Evolutionary conservation across 345 rosid species (phyloP).

Genomic region (Streptanthus diversifolius): DNA sequence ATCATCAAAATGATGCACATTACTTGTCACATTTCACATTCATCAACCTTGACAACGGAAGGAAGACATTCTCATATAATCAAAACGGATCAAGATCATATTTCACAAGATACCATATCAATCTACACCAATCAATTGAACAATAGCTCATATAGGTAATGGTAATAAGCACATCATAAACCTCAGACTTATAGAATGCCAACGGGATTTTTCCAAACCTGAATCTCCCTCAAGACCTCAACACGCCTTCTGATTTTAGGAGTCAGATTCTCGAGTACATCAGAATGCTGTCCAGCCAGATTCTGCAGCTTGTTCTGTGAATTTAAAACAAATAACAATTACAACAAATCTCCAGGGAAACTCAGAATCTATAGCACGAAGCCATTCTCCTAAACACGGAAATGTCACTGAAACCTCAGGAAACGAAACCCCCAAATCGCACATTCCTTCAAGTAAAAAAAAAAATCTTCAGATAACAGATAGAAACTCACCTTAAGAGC

Average conservation of each 20-base stretch:
- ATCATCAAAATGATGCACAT: not conserved
- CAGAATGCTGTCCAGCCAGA: constrained; percentile 73
- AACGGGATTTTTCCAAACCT: constrained; percentile 33
- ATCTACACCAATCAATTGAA: not conserved
- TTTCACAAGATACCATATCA: not conserved
- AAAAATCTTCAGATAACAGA: not conserved
- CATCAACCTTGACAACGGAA: not conserved
- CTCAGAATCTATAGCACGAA: not conserved
- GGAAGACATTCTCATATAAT: not conserved
- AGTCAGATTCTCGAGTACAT: constrained; percentile 66
- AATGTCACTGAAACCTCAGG: not conserved
- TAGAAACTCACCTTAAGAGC: constrained; percentile 64
- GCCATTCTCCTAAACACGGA: not conserved
- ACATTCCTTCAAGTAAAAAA: not conserved
- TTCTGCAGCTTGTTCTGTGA: constrained; percentile 73
- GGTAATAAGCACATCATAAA: not conserved
- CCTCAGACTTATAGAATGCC: not conserved
- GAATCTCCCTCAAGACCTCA: constrained; percentile 82
- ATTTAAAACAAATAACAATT: not conserved
- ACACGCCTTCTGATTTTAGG: constrained; percentile 83
- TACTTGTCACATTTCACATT: not conserved
- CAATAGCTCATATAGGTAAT: not conserved
- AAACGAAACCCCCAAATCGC: not conserved
- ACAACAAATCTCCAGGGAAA: not conserved
- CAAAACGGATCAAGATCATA: not conserved